Evolutionary conservation across 139 green algal genomes (phyloP).

Genomic region (Chlamydomonas sphaeroides): DNA sequence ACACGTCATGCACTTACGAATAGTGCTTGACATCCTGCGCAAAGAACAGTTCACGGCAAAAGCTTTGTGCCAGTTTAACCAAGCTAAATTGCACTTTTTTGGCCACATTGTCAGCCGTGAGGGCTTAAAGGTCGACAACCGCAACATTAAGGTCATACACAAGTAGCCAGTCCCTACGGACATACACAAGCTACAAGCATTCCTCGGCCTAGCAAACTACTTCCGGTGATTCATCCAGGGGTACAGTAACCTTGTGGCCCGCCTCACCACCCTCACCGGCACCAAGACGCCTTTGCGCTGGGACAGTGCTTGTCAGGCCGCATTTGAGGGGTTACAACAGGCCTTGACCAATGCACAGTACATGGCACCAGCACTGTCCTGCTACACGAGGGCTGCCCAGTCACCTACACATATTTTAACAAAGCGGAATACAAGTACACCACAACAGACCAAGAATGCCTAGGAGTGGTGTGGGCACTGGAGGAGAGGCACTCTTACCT

Average conservation of each 20-base stretch:
- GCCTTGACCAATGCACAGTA: slow-evolving; percentile 30
- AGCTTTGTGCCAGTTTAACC: neutral
- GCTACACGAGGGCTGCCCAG: too few species aligned
- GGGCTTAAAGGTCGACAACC: neutral
- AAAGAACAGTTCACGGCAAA: slow-evolving; percentile 32
- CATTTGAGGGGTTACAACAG: too few species aligned
- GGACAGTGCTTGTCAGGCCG: neutral
- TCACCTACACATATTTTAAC: too few species aligned
- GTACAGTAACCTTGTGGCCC: slow-evolving; percentile 29
- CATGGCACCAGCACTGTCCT: too few species aligned
- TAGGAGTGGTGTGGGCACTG: too few species aligned
- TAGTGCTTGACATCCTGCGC: slow-evolving; percentile 15
- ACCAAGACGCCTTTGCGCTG: slow-evolving; percentile 14
- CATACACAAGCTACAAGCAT: slow-evolving; percentile 19
- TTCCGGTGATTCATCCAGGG: slow-evolving; percentile 59
- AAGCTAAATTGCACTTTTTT: neutral
- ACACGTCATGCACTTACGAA: slow-evolving; percentile 40
- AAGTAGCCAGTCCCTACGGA: slow-evolving; percentile 23
- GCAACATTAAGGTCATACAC: neutral
- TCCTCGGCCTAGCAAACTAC: slow-evolving; percentile 59
- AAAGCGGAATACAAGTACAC: too few species aligned
- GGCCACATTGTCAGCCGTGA: neutral
- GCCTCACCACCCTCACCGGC: slow-evolving; percentile 45
- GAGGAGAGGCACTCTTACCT: too few species aligned
- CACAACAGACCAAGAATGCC: too few species aligned